These are phyloP conservation scores for Globisporangium barbulae DNA, from an alignment of 352 stramenopile species.

Conservation along the genomic window DNA sequence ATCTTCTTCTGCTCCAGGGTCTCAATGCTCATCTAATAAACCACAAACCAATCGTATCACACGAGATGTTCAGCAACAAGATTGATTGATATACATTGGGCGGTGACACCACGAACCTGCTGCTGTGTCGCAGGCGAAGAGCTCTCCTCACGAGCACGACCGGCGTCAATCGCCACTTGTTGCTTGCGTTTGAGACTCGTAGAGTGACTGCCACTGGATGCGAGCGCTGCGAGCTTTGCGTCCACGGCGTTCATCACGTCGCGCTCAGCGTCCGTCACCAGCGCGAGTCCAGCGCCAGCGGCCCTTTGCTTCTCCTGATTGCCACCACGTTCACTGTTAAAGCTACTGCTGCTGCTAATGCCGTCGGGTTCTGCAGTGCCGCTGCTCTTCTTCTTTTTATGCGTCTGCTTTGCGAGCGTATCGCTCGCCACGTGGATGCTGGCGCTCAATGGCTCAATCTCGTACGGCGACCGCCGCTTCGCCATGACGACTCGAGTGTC, in stretches of 20 bases:
- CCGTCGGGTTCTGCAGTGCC: neutral
- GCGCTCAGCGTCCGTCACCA: constrained; percentile 10
- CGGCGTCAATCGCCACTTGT: no score
- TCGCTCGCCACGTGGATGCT: neutral
- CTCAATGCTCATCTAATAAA: constrained; percentile 48
- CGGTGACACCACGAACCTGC: neutral
- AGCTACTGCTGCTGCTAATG: neutral
- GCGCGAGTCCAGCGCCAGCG: neutral
- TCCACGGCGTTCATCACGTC: constrained; percentile 13
- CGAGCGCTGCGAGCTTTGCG: constrained; percentile 15
- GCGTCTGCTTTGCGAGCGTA: neutral
- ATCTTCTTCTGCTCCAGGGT: constrained; percentile 75
- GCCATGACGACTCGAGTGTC: constrained; percentile 4
- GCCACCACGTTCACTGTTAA: neutral
- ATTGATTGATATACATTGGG: neutral
- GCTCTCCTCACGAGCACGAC: neutral
- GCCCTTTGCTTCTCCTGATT: neutral
- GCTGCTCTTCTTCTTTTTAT: neutral
- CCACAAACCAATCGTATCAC: no score
- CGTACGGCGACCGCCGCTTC: constrained; percentile 44
- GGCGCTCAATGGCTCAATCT: constrained; percentile 15
- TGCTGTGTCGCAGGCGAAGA: neutral
- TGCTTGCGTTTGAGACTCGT: neutral
- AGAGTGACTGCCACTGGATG: neutral
- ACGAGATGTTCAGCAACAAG: neutral